These are phyloP conservation scores for Chaetomium olivaceum DNA, from an alignment of 2,329 filamentous ascomycete genomes.

Conservation along the genomic window DNA sequence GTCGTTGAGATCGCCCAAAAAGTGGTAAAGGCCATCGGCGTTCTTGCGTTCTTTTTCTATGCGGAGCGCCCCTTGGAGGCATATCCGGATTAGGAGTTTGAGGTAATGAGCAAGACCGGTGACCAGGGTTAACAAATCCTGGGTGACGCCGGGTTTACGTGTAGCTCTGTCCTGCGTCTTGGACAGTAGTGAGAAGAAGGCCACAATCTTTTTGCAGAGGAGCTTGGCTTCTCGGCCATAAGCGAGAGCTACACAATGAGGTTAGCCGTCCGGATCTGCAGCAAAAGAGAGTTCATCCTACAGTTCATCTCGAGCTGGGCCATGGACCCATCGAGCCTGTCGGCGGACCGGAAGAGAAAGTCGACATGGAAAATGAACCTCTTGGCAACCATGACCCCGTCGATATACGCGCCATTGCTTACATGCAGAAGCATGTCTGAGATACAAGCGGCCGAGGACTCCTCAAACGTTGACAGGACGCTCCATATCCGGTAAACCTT, in stretches of 20 bases:
- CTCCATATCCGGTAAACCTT: conserved; percentile 99
- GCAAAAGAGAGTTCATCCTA: conserved; percentile 44
- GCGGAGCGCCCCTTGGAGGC: conserved; percentile 87
- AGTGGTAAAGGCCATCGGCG: conserved; percentile 74
- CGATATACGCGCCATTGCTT: conserved; percentile 94
- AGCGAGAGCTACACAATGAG: conserved; percentile 64
- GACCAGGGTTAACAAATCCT: conserved; percentile 95
- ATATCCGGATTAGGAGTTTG: conserved; percentile 95
- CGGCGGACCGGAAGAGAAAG: conserved; percentile 84
- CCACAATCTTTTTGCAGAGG: conserved; percentile 98
- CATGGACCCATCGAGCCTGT: conserved; percentile 77
- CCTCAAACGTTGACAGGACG: conserved; percentile 93
- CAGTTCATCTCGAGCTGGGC: conserved; percentile 71
- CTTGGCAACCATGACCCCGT: conserved; percentile 91
- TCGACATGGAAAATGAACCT: conserved; percentile 97
- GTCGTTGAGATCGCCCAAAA: conserved; percentile 79
- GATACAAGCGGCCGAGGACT: conserved; percentile 96
- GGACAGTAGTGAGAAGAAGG: conserved; percentile 92
- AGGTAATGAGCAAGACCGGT: conserved; percentile 96
- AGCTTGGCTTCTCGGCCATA: conserved; percentile 97
- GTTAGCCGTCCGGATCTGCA: conserved; percentile 6
- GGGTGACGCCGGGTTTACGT: conserved; percentile 89
- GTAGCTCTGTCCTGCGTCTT: conserved; percentile 92
- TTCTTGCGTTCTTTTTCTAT: conserved; percentile 81
- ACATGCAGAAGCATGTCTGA: conserved; percentile 99